A percentile compares a stretch with the other conserved stretches of the same genome.
Evolutionary conservation across 495 filamentous ascomycete species (phyloP).

Genomic region (Trichoderma virens): DNA sequence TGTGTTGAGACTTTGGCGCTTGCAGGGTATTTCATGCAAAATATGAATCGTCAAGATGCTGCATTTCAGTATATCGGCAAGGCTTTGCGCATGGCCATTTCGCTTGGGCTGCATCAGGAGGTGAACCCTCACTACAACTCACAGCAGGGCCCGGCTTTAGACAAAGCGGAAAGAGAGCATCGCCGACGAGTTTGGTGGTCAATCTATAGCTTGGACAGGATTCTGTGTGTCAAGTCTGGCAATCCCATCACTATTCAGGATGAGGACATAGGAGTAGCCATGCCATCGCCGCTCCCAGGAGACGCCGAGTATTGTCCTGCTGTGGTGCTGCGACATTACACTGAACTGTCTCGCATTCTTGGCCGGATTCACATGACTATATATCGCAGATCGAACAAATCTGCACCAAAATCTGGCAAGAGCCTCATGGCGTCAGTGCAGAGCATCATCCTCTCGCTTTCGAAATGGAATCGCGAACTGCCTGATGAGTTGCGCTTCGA

Average conservation of each 20-base stretch:
- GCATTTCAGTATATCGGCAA: conserved; percentile 45
- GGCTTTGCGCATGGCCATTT: conserved; percentile 45
- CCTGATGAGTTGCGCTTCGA: conserved; percentile 38
- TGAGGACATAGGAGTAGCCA: conserved; percentile 39
- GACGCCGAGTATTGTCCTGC: conserved; percentile 33
- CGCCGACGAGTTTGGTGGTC: conserved; percentile 46
- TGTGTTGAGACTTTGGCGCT: conserved; percentile 45
- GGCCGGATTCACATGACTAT: conserved; percentile 39
- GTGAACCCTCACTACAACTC: conserved; percentile 18
- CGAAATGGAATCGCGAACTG: conserved; percentile 32
- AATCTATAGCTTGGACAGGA: conserved; percentile 43
- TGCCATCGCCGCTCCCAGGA: conserved; percentile 25
- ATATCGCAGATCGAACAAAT: conserved; percentile 37
- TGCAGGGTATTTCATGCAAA: conserved; percentile 47
- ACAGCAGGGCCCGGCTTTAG: conserved; percentile 4
- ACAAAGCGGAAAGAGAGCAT: conserved; percentile 27
- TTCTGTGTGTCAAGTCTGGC: conserved; percentile 42
- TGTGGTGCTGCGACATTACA: conserved; percentile 40
- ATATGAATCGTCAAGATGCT: conserved; percentile 41
- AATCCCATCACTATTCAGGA: conserved; percentile 44
- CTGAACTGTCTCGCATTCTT: conserved; percentile 36
- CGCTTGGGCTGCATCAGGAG: conserved; percentile 43
- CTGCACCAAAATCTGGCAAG: conserved; percentile 21
- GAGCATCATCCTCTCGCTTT: conserved; percentile 35
- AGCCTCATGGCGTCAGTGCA: conserved; percentile 39